These are phyloP conservation scores for Rhizophlyctis rosea DNA, from an alignment of 192 early-diverging fungal species.

Conservation along the genomic window DNA sequence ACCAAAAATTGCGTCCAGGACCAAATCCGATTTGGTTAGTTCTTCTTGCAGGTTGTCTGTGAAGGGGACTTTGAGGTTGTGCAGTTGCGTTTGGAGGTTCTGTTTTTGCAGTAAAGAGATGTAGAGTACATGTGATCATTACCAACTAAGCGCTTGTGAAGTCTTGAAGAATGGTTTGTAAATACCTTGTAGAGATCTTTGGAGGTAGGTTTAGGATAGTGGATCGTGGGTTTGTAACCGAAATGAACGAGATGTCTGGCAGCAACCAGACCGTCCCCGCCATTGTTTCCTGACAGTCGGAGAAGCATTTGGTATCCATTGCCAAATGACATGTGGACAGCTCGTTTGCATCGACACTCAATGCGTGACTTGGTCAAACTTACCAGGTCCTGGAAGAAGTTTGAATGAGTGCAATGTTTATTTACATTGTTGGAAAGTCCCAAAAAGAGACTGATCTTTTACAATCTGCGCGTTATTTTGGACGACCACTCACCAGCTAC, in stretches of 20 bases:
- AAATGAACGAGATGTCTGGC: conserved; percentile 89
- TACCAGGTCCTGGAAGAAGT: not conserved
- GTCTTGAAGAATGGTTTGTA: not conserved
- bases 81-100: conserved; percentile 70
- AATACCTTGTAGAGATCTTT: conserved; percentile 66
- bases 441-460: conserved; percentile 2
- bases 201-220: conserved; percentile 74
- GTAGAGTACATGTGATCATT: not conserved
- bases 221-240: conserved; percentile 75
- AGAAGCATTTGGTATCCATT: not conserved
- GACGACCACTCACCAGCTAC: conserved; percentile 9
- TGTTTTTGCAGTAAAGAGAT: conserved; percentile 13
- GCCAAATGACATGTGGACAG: not conserved
- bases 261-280: conserved; percentile 93
- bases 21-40: conserved; percentile 52
- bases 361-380: not conserved
- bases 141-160: not conserved
- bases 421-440: no score
- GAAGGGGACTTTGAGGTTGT: conserved; percentile 62
- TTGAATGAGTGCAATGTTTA: not conserved
- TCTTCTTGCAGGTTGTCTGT: conserved; percentile 37
- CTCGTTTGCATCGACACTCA: not conserved
- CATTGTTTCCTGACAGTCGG: conserved; percentile 83
- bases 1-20: conserved; percentile 91
- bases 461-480: not conserved